A percentile compares a stretch with the other conserved stretches of the same genome.
These are phyloP conservation scores for Cylindrotheca closterium DNA, from an alignment of 108 stramenopile species.

Conservation along the genomic window DNA sequence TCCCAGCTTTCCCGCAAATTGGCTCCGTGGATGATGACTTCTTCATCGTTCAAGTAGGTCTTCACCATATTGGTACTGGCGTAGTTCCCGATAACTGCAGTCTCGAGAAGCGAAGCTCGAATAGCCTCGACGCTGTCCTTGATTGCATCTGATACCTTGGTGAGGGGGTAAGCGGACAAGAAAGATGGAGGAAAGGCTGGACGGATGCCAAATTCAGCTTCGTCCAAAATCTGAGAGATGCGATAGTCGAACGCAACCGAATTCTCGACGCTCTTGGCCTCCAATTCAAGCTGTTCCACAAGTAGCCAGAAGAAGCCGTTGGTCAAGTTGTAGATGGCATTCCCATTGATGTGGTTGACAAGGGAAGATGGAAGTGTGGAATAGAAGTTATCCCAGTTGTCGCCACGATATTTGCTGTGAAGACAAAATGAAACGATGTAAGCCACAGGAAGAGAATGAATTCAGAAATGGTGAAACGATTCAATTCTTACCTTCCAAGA, in stretches of 20 bases:
- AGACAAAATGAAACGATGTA: neutral
- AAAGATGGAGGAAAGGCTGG: conserved; percentile 17
- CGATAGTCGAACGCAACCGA: conserved; percentile 70
- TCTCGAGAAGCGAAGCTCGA: conserved; percentile 52
- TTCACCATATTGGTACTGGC: conserved; percentile 73
- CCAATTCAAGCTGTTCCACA: conserved; percentile 63
- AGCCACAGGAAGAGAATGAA: neutral
- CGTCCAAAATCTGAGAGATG: conserved; percentile 72
- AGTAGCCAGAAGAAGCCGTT: conserved; percentile 57
- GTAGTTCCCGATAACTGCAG: conserved; percentile 64
- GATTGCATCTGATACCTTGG: neutral
- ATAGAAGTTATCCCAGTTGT: conserved; percentile 73
- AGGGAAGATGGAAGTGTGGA: conserved; percentile 60
- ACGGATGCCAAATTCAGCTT: conserved; percentile 32
- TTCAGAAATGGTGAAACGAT: neutral
- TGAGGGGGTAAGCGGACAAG: neutral
- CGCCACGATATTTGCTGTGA: conserved; percentile 46
- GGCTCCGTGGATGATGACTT: conserved; percentile 72
- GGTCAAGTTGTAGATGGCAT: conserved; percentile 72
- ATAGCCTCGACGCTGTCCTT: conserved; percentile 50
- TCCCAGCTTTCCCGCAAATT: conserved; percentile 66
- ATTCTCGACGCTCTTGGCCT: conserved; percentile 65
- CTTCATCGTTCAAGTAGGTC: conserved; percentile 48
- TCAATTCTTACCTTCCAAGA: conserved; percentile 55
- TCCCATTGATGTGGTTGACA: conserved; percentile 69